These are phyloP conservation scores for Penicillium soppii DNA, from an alignment of 495 filamentous ascomycete species.

Conservation along the genomic window DNA sequence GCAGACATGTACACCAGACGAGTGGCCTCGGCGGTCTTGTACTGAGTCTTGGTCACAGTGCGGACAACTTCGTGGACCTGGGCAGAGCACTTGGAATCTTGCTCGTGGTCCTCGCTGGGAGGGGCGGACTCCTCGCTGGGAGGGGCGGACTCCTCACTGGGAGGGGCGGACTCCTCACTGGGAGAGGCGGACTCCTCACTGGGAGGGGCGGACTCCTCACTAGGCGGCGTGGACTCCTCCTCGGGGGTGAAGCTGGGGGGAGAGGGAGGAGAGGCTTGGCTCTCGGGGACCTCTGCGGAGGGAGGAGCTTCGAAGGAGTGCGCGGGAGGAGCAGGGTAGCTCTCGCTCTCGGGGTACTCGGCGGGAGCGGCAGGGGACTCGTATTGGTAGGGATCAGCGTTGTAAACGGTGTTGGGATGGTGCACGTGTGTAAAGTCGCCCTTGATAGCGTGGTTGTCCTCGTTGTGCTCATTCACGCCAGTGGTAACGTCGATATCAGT, in stretches of 20 bases:
- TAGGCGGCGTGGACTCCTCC: slow-evolving; percentile 7
- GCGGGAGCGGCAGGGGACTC: not conserved
- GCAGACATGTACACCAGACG: slow-evolving; percentile 4
- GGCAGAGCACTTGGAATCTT: slow-evolving; percentile 12
- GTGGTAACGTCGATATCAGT: slow-evolving; percentile 12
- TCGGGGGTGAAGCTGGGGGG: not conserved
- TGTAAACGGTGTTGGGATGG: not conserved
- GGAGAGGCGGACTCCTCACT: slow-evolving; percentile 7
- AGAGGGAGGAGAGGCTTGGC: not conserved
- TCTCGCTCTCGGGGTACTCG: no score
- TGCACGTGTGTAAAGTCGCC: slow-evolving; percentile 17
- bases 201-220: not conserved
- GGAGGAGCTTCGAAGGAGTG: no score
- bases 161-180: not conserved
- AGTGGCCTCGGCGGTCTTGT: slow-evolving; percentile 19
- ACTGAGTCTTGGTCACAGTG: slow-evolving; percentile 33
- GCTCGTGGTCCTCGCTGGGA: slow-evolving; percentile 1
- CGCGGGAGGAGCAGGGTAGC: no score
- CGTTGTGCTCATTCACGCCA: slow-evolving; percentile 20
- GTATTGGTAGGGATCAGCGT: not conserved
- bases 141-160: not conserved
- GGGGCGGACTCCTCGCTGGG: not conserved
- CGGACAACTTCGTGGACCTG: slow-evolving; percentile 27
- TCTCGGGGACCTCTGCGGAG: not conserved
- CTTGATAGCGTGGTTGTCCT: slow-evolving; percentile 33